Evolutionary conservation across 2,329 filamentous ascomycete genomes (phyloP).

Genomic region (Xylariaceae sp.): DNA sequence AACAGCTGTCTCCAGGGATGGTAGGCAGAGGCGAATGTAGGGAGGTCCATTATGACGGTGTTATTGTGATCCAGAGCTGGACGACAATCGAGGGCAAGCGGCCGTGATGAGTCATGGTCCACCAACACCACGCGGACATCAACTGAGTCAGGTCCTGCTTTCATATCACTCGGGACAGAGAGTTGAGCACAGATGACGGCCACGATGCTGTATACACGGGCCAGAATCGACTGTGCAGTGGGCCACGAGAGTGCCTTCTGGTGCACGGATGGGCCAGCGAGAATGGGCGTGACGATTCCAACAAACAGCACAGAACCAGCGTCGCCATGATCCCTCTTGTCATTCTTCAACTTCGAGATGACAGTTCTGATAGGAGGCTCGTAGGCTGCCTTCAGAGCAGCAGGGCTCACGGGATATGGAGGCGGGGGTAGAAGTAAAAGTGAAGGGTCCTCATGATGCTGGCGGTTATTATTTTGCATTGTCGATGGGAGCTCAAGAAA

Average conservation of each 20-base stretch:
- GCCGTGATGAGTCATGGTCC: constrained; percentile 47
- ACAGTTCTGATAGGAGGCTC: constrained; percentile 51
- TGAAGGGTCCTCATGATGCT: constrained; percentile 35
- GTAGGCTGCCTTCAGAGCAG: constrained; percentile 54
- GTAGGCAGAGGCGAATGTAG: constrained; percentile 47
- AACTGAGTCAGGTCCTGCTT: constrained; percentile 59
- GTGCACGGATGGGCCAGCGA: constrained; percentile 46
- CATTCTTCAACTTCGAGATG: constrained; percentile 44
- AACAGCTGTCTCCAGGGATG: constrained; percentile 62
- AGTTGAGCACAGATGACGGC: constrained; percentile 64
- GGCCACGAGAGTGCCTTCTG: constrained; percentile 57
- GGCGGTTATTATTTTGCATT: constrained; percentile 21
- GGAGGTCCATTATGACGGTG: constrained; percentile 45
- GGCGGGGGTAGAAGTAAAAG: constrained; percentile 61
- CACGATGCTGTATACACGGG: constrained; percentile 72
- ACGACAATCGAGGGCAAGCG: constrained; percentile 32
- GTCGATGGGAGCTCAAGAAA: not conserved
- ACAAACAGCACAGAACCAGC: constrained; percentile 39
- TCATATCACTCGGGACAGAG: constrained; percentile 54
- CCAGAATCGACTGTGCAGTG: constrained; percentile 67
- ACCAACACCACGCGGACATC: constrained; percentile 72
- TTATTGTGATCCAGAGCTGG: constrained; percentile 40
- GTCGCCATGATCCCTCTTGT: constrained; percentile 25
- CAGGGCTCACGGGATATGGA: constrained; percentile 48
- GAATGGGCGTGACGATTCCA: constrained; percentile 59